phyloP scores from a whole-genome alignment of 1,139 yeast species.

The Lodderomyces theae region DNA sequence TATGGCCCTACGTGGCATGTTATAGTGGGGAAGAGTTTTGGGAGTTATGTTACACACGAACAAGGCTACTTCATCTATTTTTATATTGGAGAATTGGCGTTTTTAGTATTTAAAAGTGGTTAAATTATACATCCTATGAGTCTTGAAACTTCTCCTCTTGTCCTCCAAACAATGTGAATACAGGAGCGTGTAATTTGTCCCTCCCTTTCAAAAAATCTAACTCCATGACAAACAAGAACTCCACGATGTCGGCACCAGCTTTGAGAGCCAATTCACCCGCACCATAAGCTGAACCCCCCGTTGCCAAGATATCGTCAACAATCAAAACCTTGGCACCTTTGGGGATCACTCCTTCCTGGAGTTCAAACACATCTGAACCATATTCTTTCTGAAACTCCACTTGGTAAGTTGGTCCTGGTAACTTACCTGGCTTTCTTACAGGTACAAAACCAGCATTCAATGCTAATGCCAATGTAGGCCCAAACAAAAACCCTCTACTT shows the following conservation, averaged over 20 bases:
- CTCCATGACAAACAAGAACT: conserved; percentile 88
- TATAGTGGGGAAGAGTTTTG: conserved; percentile 89
- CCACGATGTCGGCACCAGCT: conserved; percentile 66
- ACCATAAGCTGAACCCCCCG: conserved; percentile 94
- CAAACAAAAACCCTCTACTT: conserved; percentile 94
- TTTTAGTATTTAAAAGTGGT: conserved; percentile 77
- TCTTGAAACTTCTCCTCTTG: conserved; percentile 52
- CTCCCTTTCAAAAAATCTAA: conserved; percentile 93
- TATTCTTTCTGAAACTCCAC: conserved; percentile 89
- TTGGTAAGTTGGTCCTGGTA: conserved; percentile 77
- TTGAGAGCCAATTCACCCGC: conserved; percentile 82
- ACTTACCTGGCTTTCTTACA: conserved; percentile 89
- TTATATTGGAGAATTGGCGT: conserved; percentile 77
- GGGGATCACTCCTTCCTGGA: conserved; percentile 81
- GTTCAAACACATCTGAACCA: conserved; percentile 84
- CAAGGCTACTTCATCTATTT: conserved; percentile 82
- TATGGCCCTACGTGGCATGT: conserved; percentile 95
- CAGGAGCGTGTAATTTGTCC: conserved; percentile 79
- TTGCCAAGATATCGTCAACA: conserved; percentile 95
- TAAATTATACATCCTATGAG: conserved; percentile 13
- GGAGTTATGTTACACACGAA: conserved; percentile 90
- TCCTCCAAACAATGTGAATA: conserved; percentile 82
- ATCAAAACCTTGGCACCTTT: conserved; percentile 77
- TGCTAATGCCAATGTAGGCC: conserved; percentile 90
- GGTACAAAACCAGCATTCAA: conserved; percentile 91